These are phyloP conservation scores for Linum usitatissimum DNA, from an alignment of 345 rosid genomes.

Conservation along the genomic window DNA sequence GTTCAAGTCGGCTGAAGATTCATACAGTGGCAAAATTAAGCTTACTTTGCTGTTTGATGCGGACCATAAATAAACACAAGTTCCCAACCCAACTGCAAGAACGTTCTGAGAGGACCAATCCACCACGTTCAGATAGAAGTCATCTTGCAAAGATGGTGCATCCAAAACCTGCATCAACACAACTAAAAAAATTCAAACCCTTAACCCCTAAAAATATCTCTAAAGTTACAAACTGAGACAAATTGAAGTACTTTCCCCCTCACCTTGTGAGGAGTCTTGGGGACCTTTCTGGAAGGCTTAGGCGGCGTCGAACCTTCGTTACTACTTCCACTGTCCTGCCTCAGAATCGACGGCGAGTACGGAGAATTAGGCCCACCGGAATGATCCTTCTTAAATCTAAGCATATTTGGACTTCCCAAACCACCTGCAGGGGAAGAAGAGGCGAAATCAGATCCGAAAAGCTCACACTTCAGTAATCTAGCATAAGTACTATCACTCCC, in stretches of 20 bases:
- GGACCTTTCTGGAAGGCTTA: constrained; percentile 78
- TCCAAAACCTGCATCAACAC: constrained; percentile 66
- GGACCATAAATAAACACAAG: constrained; percentile 92
- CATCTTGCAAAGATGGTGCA: constrained; percentile 97
- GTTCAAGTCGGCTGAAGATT: not conserved
- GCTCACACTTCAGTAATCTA: constrained; percentile 68
- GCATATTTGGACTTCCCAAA: constrained; percentile 67
- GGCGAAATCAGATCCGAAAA: constrained; percentile 87
- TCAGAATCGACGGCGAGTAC: constrained; percentile 65
- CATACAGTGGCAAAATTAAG: not conserved
- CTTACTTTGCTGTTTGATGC: constrained; percentile 95
- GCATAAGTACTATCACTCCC: constrained; percentile 50
- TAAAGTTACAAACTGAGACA: not conserved
- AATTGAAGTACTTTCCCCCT: not conserved
- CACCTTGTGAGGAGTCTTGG: constrained; percentile 97
- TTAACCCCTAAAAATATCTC: not conserved
- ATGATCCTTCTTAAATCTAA: constrained; percentile 75
- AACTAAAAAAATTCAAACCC: not conserved
- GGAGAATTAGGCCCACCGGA: constrained; percentile 65
- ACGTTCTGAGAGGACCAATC: constrained; percentile 99
- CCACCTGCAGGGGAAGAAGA: constrained; percentile 87
- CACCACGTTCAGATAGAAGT: constrained; percentile 87
- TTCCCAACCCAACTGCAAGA: constrained; percentile 90
- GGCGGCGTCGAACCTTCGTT: constrained; percentile 70
- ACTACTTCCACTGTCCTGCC: constrained; percentile 52